Conservation (phyloP, 2,329 filamentous ascomycete species). For the Claviceps africana region DNA sequence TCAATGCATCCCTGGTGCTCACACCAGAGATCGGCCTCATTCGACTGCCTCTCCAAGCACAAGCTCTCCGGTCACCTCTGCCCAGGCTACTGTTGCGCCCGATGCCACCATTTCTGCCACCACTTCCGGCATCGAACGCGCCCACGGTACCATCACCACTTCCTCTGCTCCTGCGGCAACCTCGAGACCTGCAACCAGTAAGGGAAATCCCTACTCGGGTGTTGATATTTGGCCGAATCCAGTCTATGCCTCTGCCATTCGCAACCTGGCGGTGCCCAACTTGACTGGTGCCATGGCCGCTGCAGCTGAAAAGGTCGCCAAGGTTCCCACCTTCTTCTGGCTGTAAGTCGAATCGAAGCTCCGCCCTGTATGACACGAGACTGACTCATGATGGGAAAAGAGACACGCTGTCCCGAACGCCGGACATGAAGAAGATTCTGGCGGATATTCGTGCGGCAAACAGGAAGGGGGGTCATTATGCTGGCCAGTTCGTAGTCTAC, state of each 20-base stretch:
- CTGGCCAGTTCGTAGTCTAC: constrained; percentile 40
- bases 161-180: constrained; percentile 10
- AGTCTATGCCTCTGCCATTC: constrained; percentile 39
- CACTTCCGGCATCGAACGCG: not conserved
- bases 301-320: constrained; percentile 35
- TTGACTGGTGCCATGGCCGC: constrained; percentile 41
- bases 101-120: not conserved
- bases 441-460: constrained; percentile 27
- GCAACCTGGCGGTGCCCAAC: constrained; percentile 44
- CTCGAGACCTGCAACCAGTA: constrained; percentile 25
- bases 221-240: constrained; percentile 18
- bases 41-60: constrained; percentile 25
- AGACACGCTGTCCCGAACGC: constrained; percentile 35
- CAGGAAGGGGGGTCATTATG: constrained; percentile 24
- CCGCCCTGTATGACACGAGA: not conserved
- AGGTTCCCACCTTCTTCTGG: constrained; percentile 40
- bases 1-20: constrained; percentile 18
- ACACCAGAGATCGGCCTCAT: constrained; percentile 9
- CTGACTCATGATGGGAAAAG: constrained; percentile 17
- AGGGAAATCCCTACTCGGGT: constrained; percentile 41
- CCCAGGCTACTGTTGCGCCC: not conserved
- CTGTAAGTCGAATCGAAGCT: constrained; percentile 21
- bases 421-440: constrained; percentile 31
- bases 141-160: not conserved
- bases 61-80: constrained; percentile 17